phyloP scores from a whole-genome alignment of 192 early-diverging fungal species.

The Ambispora gerdemannii region DNA sequence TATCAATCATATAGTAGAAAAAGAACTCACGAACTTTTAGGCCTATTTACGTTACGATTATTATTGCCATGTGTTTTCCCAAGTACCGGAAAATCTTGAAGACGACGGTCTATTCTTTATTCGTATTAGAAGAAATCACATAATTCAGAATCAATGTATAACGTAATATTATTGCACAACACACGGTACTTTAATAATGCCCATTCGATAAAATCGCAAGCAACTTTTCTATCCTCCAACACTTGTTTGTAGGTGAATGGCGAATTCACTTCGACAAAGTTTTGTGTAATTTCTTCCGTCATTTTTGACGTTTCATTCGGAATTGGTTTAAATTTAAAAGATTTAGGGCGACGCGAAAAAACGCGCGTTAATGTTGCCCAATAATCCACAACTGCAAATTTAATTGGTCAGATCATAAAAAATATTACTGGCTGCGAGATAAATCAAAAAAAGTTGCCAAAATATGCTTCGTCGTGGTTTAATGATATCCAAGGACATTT shows the following conservation, averaged over 20 bases:
- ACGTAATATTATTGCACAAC: too few relatives aligned
- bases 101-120: not conserved
- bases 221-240: not conserved
- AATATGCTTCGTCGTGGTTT: too few relatives aligned
- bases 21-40: not conserved
- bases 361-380: too few relatives aligned
- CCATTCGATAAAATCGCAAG: constrained; percentile 22
- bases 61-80: not conserved
- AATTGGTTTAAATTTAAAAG: too few relatives aligned
- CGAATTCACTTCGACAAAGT: constrained; percentile 3
- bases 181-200: constrained; percentile 10
- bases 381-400: too few relatives aligned
- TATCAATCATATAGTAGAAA: not conserved
- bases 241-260: not conserved
- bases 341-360: too few relatives aligned
- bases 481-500: too few relatives aligned
- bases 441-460: too few relatives aligned
- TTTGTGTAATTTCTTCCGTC: constrained; percentile 12
- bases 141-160: too few relatives aligned
- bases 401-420: too few relatives aligned
- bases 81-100: not conserved
- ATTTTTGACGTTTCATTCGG: too few relatives aligned
- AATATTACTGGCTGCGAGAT: too few relatives aligned
- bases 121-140: not conserved
- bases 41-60: not conserved